A percentile compares a stretch with the other conserved stretches of the same genome.
These are phyloP conservation scores for Lachancea mirantina DNA, from an alignment of 805 yeast genomes.

Conservation along the genomic window DNA sequence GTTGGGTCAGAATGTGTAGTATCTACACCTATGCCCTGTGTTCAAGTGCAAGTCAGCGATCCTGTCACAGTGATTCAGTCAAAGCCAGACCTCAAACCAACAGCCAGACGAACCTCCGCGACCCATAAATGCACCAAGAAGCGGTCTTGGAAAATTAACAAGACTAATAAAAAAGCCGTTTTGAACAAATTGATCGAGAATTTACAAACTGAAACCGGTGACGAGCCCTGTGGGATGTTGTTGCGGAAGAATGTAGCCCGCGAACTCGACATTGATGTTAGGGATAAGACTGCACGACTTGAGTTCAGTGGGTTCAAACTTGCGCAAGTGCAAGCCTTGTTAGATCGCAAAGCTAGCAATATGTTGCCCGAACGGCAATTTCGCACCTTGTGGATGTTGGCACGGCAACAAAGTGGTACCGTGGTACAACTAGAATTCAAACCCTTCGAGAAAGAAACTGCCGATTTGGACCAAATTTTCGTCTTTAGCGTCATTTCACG, in stretches of 20 bases:
- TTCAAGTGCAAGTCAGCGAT: no score
- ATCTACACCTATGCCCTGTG: no score
- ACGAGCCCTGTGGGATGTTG: conserved; percentile 2
- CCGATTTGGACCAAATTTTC: no score
- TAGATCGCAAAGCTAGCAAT: conserved; percentile 2
- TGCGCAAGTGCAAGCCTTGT: background rate
- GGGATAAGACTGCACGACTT: background rate
- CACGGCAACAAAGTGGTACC: conserved; percentile 13
- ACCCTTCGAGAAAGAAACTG: conserved; percentile 4
- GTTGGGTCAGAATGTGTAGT: no score
- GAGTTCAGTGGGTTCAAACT: conserved; percentile 2
- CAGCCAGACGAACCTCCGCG: background rate
- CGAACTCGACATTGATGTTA: conserved; percentile 4
- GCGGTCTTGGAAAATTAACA: conserved; percentile 3
- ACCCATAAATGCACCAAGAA: background rate
- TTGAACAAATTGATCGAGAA: conserved; percentile 2
- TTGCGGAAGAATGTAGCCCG: conserved; percentile 5
- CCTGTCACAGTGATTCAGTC: no score
- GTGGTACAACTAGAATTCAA: no score
- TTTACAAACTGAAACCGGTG: background rate
- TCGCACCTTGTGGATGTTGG: conserved; percentile 15
- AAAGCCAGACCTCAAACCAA: no score
- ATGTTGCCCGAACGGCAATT: conserved; percentile 6
- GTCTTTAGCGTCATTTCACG: conserved; percentile 8
- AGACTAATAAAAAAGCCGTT: conserved; percentile 3